phyloP scores from a whole-genome alignment of 371 early-diverging fungal species.

The Mortierella sp. region DNA sequence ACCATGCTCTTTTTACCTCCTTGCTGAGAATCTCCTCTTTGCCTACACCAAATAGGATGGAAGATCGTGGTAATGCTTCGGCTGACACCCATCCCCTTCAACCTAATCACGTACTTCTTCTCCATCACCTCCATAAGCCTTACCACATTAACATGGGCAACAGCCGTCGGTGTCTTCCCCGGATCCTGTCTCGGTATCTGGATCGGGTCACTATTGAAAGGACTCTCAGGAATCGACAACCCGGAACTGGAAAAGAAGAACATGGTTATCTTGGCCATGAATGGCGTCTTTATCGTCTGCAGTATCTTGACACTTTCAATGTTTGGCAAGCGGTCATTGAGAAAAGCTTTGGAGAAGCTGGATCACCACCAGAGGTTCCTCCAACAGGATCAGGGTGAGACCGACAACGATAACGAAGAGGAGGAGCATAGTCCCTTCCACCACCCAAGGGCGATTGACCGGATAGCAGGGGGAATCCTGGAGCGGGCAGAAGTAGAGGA shows the following conservation, averaged over 20 bases:
- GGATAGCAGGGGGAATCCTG: background rate
- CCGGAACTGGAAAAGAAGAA: constrained; percentile 56
- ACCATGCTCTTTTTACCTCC: background rate
- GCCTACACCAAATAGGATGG: constrained; percentile 44
- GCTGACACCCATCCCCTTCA: constrained; percentile 59
- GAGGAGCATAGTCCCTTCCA: constrained; percentile 2
- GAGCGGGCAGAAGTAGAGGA: background rate
- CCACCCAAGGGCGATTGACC: background rate
- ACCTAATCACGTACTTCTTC: constrained; percentile 58
- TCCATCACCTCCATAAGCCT: constrained; percentile 57
- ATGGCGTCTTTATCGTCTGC: constrained; percentile 54
- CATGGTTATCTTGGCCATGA: constrained; percentile 55
- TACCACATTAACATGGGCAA: constrained; percentile 51
- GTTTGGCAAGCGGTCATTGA: constrained; percentile 58
- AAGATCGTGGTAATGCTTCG: constrained; percentile 61
- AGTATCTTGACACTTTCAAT: constrained; percentile 55
- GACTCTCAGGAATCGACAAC: constrained; percentile 57
- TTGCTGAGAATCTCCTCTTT: background rate
- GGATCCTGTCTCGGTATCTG: constrained; percentile 60
- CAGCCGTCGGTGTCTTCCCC: constrained; percentile 52
- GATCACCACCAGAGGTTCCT: constrained; percentile 27
- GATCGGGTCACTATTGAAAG: constrained; percentile 59
- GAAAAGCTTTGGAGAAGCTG: constrained; percentile 52
- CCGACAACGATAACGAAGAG: background rate
- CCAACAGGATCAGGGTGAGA: constrained; percentile 11